phyloP scores from a whole-genome alignment of 179 eudicot species.

The Corrigiola litoralis region DNA sequence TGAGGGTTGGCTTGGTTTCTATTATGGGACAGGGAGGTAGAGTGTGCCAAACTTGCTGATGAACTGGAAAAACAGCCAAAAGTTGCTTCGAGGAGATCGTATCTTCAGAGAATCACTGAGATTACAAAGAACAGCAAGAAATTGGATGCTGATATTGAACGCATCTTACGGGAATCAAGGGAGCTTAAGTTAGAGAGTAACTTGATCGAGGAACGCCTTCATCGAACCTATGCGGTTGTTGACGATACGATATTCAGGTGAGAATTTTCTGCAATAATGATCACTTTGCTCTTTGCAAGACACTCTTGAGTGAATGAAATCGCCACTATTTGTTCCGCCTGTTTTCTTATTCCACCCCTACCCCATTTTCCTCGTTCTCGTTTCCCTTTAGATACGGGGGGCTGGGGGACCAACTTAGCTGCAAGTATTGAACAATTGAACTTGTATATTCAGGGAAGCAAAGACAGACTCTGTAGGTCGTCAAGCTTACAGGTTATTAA shows the following conservation, averaged over 20 bases:
- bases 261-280: not conserved
- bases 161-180: constrained; percentile 60
- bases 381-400: too few relatives aligned
- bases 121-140: constrained; percentile 74
- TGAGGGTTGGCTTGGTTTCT: too few relatives aligned
- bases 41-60: constrained; percentile 34
- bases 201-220: constrained; percentile 59
- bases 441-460: constrained; percentile 48
- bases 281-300: not conserved
- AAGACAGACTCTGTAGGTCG: constrained; percentile 49
- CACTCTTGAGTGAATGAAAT: not conserved
- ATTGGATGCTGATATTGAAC: constrained; percentile 55
- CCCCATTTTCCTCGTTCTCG: too few relatives aligned
- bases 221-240: constrained; percentile 66
- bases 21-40: constrained; percentile 44
- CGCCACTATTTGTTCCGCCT: not conserved
- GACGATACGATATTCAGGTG: constrained; percentile 61
- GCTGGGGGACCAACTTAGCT: not conserved
- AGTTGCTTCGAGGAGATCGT: constrained; percentile 51
- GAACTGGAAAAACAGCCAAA: constrained; percentile 51
- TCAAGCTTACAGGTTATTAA: constrained; percentile 50
- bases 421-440: not conserved
- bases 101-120: constrained; percentile 52
- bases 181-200: constrained; percentile 74
- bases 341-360: not conserved